Conservation (phyloP, 202 grass and related monocot species). For the Zizania palustris region DNA sequence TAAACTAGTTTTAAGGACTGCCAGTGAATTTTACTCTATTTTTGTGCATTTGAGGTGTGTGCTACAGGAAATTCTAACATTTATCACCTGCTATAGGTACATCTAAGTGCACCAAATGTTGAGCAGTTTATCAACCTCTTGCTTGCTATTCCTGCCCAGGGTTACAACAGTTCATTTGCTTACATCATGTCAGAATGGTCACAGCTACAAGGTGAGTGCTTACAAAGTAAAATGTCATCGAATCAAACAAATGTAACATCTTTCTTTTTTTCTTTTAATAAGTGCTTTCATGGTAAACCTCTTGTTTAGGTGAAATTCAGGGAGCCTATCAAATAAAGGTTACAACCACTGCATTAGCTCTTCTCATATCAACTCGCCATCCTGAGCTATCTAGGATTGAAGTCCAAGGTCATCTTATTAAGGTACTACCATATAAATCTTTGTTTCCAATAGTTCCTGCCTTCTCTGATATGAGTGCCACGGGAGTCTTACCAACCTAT, state of each 20-base stretch:
- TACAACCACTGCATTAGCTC: constrained; percentile 84
- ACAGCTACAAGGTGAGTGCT: constrained; percentile 69
- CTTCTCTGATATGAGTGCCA: constrained; percentile 29
- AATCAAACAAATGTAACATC: constrained; percentile 19
- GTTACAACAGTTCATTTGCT: constrained; percentile 63
- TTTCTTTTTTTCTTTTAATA: constrained; percentile 2
- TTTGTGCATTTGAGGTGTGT: not conserved
- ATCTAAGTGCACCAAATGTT: constrained; percentile 87
- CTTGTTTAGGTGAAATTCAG: constrained; percentile 82
- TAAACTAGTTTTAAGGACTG: not conserved
- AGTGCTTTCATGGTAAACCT: constrained; percentile 21
- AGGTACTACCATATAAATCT: constrained; percentile 55
- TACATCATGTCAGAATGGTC: constrained; percentile 97
- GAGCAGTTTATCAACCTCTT: constrained; percentile 87
- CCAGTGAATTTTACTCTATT: not conserved
- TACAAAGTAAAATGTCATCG: constrained; percentile 5
- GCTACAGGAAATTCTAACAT: not conserved
- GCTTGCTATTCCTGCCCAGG: constrained; percentile 75
- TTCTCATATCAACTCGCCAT: constrained; percentile 76
- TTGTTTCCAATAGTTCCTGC: not conserved
- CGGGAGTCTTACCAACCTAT: constrained; percentile 27
- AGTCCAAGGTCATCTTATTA: constrained; percentile 90
- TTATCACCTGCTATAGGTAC: constrained; percentile 66
- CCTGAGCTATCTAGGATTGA: constrained; percentile 75
- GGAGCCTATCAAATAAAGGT: constrained; percentile 98